Conservation (phyloP, 768 basidiomycete genomes). For the Naganishia kalamii region DNA sequence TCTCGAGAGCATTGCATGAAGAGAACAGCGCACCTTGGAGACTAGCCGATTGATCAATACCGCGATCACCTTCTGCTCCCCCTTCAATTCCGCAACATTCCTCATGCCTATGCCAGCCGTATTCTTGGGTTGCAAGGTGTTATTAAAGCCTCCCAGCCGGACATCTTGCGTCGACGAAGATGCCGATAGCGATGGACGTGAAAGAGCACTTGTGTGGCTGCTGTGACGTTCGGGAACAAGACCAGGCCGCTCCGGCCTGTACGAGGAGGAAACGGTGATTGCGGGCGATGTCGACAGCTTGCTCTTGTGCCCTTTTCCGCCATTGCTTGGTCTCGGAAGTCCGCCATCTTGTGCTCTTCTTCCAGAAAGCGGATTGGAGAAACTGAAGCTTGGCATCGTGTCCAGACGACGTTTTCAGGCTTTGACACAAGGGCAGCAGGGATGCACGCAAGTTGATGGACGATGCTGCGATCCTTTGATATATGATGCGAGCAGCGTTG, state of each 20-base stretch:
- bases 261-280: background rate
- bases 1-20: background rate
- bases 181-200: conserved; percentile 2
- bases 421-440: too few relatives aligned
- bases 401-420: too few relatives aligned
- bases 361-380: conserved; percentile 2
- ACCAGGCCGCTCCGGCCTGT: background rate
- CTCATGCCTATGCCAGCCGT: conserved; percentile 3
- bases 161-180: conserved; percentile 8
- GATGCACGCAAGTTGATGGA: too few relatives aligned
- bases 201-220: background rate
- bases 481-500: too few relatives aligned
- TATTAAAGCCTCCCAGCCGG: background rate
- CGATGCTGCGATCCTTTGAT: too few relatives aligned
- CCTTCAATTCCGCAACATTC: conserved; percentile 16
- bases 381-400: conserved; percentile 6
- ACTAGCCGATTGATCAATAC: conserved; percentile 72
- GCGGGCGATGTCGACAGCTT: conserved; percentile 2
- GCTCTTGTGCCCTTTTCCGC: conserved; percentile 7
- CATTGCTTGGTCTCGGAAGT: background rate
- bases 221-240: background rate
- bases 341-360: background rate
- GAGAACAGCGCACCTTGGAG: conserved; percentile 57
- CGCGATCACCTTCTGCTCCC: conserved; percentile 70
- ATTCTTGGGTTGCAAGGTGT: background rate